Percentiles rank a stretch among this genome's conserved stretches.
phyloP scores from a whole-genome alignment of 2,329 filamentous ascomycete genomes.

The Elsinoe perseae region DNA sequence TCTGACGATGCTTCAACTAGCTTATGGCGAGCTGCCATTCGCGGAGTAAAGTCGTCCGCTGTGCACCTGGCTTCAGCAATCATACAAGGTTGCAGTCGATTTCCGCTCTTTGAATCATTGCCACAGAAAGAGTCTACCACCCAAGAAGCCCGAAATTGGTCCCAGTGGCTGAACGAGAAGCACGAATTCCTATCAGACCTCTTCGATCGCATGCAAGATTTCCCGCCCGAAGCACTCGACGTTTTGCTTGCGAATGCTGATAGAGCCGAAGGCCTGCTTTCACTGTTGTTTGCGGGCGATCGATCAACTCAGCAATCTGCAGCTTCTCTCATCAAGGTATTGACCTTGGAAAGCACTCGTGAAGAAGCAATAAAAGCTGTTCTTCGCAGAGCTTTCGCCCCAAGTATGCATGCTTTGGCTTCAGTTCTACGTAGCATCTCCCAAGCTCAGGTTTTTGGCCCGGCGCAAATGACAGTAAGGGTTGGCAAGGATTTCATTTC shows the following conservation, averaged over 20 bases:
- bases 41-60: conserved; percentile 58
- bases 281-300: conserved; percentile 73
- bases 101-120: conserved; percentile 71
- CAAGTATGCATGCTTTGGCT: conserved; percentile 50
- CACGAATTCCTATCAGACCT: conserved; percentile 61
- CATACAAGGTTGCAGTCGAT: conserved; percentile 59
- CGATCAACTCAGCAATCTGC: conserved; percentile 70
- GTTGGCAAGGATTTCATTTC: conserved; percentile 55
- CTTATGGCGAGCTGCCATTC: conserved; percentile 70
- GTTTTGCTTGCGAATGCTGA: conserved; percentile 59
- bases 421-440: conserved; percentile 50
- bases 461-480: conserved; percentile 53
- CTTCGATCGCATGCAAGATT: conserved; percentile 70
- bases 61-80: conserved; percentile 67
- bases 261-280: conserved; percentile 66
- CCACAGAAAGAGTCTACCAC: conserved; percentile 33
- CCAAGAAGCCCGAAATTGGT: conserved; percentile 64
- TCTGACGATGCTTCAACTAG: conserved; percentile 62
- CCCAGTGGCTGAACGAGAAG: conserved; percentile 58
- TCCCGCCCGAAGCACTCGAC: conserved; percentile 60
- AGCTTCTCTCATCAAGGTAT: conserved; percentile 72
- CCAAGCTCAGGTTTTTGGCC: conserved; percentile 51
- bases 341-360: conserved; percentile 61
- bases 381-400: conserved; percentile 49
- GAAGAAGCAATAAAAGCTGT: conserved; percentile 55